Evolutionary conservation across 2,329 filamentous ascomycete species (phyloP).

Genomic region (Fusarium sp.): DNA sequence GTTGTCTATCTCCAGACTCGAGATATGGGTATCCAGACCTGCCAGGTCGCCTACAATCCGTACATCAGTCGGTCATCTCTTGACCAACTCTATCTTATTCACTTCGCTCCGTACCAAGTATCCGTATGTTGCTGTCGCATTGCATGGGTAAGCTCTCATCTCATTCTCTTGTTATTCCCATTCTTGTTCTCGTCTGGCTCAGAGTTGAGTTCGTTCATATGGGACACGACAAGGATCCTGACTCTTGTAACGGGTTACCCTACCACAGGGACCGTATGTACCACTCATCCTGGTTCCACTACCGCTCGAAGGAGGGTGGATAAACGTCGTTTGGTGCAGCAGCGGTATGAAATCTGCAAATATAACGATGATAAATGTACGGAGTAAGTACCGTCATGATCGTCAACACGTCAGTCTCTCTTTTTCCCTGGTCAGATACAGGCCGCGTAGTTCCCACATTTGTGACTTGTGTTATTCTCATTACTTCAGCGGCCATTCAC

Average conservation of each 20-base stretch:
- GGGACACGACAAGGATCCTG: constrained; percentile 40
- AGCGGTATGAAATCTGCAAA: constrained; percentile 11
- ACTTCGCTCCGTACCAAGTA: background rate
- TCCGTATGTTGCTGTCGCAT: constrained; percentile 2
- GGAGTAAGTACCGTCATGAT: background rate
- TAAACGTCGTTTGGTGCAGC: constrained; percentile 29
- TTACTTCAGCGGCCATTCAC: constrained; percentile 20
- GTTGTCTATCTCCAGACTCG: background rate
- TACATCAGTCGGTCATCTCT: background rate
- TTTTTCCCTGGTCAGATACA: constrained; percentile 8
- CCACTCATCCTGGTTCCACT: constrained; percentile 33
- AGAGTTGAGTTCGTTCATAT: constrained; percentile 42
- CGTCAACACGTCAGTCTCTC: constrained; percentile 12
- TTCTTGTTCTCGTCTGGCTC: constrained; percentile 35
- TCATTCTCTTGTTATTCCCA: constrained; percentile 23
- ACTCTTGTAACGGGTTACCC: constrained; percentile 30
- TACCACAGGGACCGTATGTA: constrained; percentile 10
- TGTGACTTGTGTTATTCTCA: constrained; percentile 3
- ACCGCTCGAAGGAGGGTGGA: constrained; percentile 31
- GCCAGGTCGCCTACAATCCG: background rate
- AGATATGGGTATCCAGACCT: background rate
- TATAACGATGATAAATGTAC: background rate
- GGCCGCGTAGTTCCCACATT: constrained; percentile 2
- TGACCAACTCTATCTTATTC: background rate
- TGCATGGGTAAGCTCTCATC: constrained; percentile 6